Evolutionary conservation across 306 rosid genomes (phyloP), one percentile per base, ranked within the genome.

Genomic region (Castanopsis chinensis): DNA sequence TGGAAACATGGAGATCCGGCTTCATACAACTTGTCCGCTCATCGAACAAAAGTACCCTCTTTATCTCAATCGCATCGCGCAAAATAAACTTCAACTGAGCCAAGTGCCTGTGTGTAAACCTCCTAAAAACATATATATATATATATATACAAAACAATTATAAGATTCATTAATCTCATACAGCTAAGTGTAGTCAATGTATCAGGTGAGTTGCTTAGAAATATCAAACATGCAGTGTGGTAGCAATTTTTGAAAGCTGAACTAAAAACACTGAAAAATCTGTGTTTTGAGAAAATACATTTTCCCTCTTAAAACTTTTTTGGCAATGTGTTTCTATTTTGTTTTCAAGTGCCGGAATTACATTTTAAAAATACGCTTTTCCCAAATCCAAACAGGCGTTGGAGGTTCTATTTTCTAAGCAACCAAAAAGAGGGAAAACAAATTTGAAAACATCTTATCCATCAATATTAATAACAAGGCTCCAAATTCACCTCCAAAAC

Each of bases 71-170:
- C 20, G 82, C 98, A 86, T 91, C 92, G n/a, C 90, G 93, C 23
- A 92, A 85, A 33, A 92, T 76, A 69, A 79, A 90, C 83, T 91
- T 92, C 88, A 94, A 67, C 74, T 94, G 93, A 37, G 97, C 98
- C 80, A 94, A 73, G 86, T 92, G 92, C 49, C 74, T 23, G 45
- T 80, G 81, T 0, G 94, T 89, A 85, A 94, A 94, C 81, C 95
- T 94, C 98, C 98, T 92, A 75, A 27, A 27, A 76, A 45, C 81
- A 70, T n/a, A n/a, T n/a, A n/a, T n/a, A n/a, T n/a, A n/a, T n/a
- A n/a, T n/a, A n/a, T n/a, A n/a, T n/a, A n/a, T n/a, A 51, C 14
- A 54, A 19, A 81, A 23, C 5, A 57, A 76, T 18, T 58, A 49
- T 51, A 74, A 82, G 70, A 28, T 67, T 32, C 35, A 21, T 49